Percentiles rank a stretch among this genome's conserved stretches.
phyloP scores from a whole-genome alignment of 768 basidiomycete genomes.

The Phlegmacium glaucopus region DNA sequence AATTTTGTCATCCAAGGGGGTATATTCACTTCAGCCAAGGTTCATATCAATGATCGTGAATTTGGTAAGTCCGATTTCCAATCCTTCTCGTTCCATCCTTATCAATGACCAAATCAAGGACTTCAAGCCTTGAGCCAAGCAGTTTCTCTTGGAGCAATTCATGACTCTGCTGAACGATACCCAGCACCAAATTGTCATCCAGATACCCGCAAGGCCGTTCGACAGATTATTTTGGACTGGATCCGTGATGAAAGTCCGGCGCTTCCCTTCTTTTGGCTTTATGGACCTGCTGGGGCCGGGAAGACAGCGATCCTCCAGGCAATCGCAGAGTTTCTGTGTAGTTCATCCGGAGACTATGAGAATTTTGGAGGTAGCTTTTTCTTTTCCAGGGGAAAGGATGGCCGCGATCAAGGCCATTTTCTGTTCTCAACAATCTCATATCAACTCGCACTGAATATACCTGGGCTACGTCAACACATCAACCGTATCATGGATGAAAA shows the following conservation, averaged over 20 bases:
- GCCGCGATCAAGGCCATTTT: conserved; percentile 3
- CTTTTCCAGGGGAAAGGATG: conserved; percentile 7
- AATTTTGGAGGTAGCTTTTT: conserved; percentile 10
- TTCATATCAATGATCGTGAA: no score
- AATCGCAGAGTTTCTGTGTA: conserved; percentile 7
- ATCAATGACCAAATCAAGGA: no score
- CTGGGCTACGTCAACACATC: conserved; percentile 1
- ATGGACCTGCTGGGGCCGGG: conserved; percentile 22
- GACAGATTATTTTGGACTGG: neutral
- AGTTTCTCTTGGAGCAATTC: conserved; percentile 7
- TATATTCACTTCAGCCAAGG: no score
- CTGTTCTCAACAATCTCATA: conserved; percentile 17
- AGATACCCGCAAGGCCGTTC: conserved; percentile 11
- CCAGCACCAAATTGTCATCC: conserved; percentile 13
- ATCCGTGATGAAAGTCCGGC: no score
- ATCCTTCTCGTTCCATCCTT: no score
- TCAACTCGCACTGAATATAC: conserved; percentile 12
- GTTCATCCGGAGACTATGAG: neutral
- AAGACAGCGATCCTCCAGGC: conserved; percentile 26
- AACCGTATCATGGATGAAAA: neutral
- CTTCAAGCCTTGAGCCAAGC: no score
- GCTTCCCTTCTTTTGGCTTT: conserved; percentile 11
- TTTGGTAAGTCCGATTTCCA: no score
- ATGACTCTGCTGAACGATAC: neutral
- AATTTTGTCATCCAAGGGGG: no score